phyloP scores from a whole-genome alignment of 257 asterid species.

The Plantago major region DNA sequence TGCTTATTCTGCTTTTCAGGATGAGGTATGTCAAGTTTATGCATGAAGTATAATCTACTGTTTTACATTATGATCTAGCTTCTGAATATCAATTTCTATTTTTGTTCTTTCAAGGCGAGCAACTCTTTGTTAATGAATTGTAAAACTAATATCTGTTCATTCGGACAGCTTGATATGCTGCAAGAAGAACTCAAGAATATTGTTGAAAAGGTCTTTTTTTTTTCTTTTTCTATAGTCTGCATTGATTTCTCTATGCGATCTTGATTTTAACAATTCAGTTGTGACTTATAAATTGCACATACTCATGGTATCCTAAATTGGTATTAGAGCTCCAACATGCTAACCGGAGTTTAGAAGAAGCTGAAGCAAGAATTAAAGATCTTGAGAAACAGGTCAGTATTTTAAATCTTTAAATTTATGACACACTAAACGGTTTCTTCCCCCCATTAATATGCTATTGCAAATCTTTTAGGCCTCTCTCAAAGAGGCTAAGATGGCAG shows the following conservation, averaged over 20 bases:
- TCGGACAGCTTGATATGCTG: conserved; percentile 77
- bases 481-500: conserved; percentile 73
- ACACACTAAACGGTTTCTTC: conserved; percentile 8
- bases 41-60: neutral
- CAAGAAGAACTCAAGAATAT: conserved; percentile 90
- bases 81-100: conserved; percentile 10
- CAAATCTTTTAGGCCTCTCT: conserved; percentile 69
- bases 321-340: conserved; percentile 68
- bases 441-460: conserved; percentile 13
- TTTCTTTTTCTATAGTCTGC: neutral
- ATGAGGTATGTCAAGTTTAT: conserved; percentile 50
- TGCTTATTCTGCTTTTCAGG: conserved; percentile 77
- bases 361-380: conserved; percentile 91
- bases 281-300: conserved; percentile 14
- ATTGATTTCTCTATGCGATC: conserved; percentile 1
- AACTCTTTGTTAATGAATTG: conserved; percentile 7
- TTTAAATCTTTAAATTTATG: conserved; percentile 19
- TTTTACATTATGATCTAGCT: conserved; percentile 12
- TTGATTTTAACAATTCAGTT: conserved; percentile 12
- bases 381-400: conserved; percentile 87
- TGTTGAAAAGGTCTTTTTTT: conserved; percentile 60
- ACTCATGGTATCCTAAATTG: conserved; percentile 25
- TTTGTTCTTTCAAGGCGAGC: neutral
- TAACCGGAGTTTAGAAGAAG: conserved; percentile 66
- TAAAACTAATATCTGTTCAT: conserved; percentile 34